Conservation (phyloP, 257 asterid genomes). For the Petunia axillaris region DNA sequence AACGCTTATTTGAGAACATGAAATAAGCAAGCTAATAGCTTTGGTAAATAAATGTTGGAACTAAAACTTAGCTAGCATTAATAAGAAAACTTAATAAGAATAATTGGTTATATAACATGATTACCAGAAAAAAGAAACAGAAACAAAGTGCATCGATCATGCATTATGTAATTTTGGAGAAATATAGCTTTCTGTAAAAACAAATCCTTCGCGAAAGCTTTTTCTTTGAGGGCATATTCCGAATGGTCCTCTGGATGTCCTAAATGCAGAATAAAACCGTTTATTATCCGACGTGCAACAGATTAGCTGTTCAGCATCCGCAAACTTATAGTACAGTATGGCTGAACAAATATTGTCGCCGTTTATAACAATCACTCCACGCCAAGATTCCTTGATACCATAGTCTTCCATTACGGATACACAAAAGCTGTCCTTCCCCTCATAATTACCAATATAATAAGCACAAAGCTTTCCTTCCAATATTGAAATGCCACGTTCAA, state of each 20-base stretch:
- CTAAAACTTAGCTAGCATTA: too few relatives aligned
- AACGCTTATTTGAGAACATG: too few relatives aligned
- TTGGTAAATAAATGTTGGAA: too few relatives aligned
- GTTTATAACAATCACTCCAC: background rate
- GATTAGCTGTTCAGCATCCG: background rate
- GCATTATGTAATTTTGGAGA: background rate
- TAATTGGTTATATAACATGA: too few relatives aligned
- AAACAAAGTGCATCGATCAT: too few relatives aligned
- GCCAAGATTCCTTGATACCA: conserved; percentile 19
- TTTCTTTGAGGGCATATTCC: background rate
- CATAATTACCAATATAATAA: background rate
- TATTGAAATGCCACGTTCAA: background rate
- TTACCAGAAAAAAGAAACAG: too few relatives aligned
- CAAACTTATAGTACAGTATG: background rate
- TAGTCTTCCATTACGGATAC: conserved; percentile 21
- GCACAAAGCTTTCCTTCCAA: background rate
- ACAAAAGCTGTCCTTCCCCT: background rate
- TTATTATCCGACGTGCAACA: background rate
- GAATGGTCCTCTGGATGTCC: background rate
- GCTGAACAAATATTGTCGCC: background rate
- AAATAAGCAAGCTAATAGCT: too few relatives aligned
- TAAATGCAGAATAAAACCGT: background rate
- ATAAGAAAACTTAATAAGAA: background rate
- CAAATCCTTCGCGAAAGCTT: background rate
- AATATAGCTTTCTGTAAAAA: background rate